Conservation (phyloP, 306 rosid species). For the Corylus heterophylla region DNA sequence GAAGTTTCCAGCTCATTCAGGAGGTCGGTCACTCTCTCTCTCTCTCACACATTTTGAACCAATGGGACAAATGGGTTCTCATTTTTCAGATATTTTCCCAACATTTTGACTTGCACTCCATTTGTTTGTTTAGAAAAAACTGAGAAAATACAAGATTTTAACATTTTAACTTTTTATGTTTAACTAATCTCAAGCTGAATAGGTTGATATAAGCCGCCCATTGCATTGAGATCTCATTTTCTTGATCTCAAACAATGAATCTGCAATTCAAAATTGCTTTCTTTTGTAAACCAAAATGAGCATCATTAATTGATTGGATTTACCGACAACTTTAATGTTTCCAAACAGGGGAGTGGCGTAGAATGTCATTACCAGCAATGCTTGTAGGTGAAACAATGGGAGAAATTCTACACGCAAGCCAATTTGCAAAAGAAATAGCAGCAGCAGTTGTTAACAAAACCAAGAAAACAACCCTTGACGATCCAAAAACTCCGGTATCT, state of each 20-base stretch:
- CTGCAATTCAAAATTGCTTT: background rate
- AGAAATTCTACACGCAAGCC: constrained; percentile 85
- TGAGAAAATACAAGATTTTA: background rate
- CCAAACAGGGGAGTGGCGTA: constrained; percentile 70
- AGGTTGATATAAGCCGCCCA: background rate
- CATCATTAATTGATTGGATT: background rate
- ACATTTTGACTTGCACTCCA: background rate
- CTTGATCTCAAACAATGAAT: background rate
- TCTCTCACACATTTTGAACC: background rate
- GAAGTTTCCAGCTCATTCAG: constrained; percentile 62
- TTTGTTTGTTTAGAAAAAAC: background rate
- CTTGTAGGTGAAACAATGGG: constrained; percentile 84
- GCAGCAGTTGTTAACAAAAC: constrained; percentile 40
- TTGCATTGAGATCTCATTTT: background rate
- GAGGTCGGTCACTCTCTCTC: constrained; percentile 60
- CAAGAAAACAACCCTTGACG: constrained; percentile 46
- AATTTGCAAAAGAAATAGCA: constrained; percentile 76
- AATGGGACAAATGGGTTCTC: background rate
- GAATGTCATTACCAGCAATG: constrained; percentile 96
- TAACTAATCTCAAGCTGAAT: background rate
- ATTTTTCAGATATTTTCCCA: background rate
- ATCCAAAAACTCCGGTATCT: constrained; percentile 78
- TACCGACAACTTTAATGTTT: background rate
- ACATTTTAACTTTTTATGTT: background rate
- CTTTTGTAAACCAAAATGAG: background rate